Evolutionary conservation across 805 yeast genomes (phyloP).

Genomic region (Suhomyces pyralidae): DNA sequence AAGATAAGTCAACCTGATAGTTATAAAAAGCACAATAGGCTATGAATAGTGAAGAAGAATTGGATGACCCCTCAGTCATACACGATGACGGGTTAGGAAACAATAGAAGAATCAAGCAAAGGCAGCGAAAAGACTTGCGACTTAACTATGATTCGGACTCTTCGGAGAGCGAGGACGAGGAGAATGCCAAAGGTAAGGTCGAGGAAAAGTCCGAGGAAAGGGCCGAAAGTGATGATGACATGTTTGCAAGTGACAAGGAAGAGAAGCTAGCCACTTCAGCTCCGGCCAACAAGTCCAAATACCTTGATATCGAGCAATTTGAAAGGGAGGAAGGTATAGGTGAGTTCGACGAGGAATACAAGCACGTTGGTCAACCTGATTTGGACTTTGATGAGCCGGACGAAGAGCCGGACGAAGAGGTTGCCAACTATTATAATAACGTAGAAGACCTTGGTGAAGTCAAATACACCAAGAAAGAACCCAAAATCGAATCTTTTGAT

Average conservation of each 20-base stretch:
- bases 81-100: constrained; percentile 12
- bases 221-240: constrained; percentile 34
- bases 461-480: constrained; percentile 12
- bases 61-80: background rate
- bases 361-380: constrained; percentile 2
- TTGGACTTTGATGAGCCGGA: constrained; percentile 10
- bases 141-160: constrained; percentile 27
- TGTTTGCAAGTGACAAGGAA: constrained; percentile 36
- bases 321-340: constrained; percentile 20
- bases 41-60: constrained; percentile 3
- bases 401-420: constrained; percentile 12
- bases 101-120: constrained; percentile 11
- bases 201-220: constrained; percentile 9
- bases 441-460: constrained; percentile 19
- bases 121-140: constrained; percentile 14
- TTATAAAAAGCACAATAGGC: background rate
- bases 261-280: constrained; percentile 7
- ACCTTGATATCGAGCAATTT: constrained; percentile 36
- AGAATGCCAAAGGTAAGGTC: background rate
- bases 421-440: constrained; percentile 20
- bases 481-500: constrained; percentile 62
- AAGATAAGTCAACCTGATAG: background rate
- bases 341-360: constrained; percentile 22
- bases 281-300: constrained; percentile 11
- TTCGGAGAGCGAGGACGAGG: constrained; percentile 13